These are phyloP conservation scores for Diplodia intermedia DNA, from an alignment of 2,329 filamentous ascomycete genomes.

Conservation along the genomic window DNA sequence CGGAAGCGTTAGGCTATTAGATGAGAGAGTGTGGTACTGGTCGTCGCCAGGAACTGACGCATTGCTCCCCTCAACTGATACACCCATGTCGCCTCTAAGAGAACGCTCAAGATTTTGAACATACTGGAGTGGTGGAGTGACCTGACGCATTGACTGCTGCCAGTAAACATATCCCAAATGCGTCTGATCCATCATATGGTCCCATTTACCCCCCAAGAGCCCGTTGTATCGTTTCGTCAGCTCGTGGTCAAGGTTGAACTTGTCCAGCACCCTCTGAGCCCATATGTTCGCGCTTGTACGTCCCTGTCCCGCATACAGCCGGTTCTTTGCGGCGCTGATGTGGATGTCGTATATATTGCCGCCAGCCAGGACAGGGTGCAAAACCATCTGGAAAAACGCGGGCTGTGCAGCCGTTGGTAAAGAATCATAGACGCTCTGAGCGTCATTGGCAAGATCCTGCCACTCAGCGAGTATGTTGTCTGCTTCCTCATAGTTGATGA, in stretches of 20 bases:
- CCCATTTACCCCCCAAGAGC: slow-evolving; percentile 49
- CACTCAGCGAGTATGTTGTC: slow-evolving; percentile 64
- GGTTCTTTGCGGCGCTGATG: slow-evolving; percentile 47
- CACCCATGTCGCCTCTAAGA: slow-evolving; percentile 67
- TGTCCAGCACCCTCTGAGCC: slow-evolving; percentile 47
- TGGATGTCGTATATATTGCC: slow-evolving; percentile 61
- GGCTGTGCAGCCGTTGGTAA: slow-evolving; percentile 60
- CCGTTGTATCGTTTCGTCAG: slow-evolving; percentile 46
- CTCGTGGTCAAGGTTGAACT: slow-evolving; percentile 48
- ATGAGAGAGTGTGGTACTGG: slow-evolving; percentile 62
- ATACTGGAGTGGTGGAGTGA: slow-evolving; percentile 66
- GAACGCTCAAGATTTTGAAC: slow-evolving; percentile 65
- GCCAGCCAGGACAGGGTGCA: slow-evolving; percentile 66
- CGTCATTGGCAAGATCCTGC: slow-evolving; percentile 59
- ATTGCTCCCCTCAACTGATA: slow-evolving; percentile 70
- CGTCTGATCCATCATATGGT: slow-evolving; percentile 50
- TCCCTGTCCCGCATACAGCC: slow-evolving; percentile 46
- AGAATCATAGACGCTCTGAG: slow-evolving; percentile 63
- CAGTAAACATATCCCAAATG: slow-evolving; percentile 52
- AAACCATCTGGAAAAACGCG: slow-evolving; percentile 68
- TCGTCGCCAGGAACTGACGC: slow-evolving; percentile 73
- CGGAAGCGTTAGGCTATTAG: slow-evolving; percentile 41
- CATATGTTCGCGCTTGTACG: slow-evolving; percentile 50
- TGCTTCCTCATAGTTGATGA: slow-evolving; percentile 70
- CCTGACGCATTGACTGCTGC: slow-evolving; percentile 77